A percentile compares a stretch with the other conserved stretches of the same genome.
phyloP scores from a whole-genome alignment of 1,284 basidiomycete species.

The Peniophora sp. region DNA sequence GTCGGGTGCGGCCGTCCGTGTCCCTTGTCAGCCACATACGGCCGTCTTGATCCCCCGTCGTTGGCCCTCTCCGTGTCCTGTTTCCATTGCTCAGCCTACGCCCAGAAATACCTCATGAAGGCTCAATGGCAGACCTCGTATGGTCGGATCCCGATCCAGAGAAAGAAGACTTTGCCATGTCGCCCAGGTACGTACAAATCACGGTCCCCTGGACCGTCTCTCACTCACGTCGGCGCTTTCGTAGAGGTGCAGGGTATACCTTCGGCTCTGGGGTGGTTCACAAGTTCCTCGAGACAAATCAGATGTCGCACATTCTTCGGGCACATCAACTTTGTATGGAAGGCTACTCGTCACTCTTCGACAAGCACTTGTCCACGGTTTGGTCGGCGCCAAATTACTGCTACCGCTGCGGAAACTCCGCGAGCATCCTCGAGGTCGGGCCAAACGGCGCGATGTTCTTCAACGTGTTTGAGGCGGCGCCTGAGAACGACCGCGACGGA shows the following conservation, averaged over 20 bases:
- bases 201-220: slow-evolving; percentile 11
- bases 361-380: slow-evolving; percentile 92
- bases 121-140: slow-evolving; percentile 99
- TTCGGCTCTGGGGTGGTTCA: slow-evolving; percentile 98
- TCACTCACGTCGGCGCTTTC: slow-evolving; percentile 9
- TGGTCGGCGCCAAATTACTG: slow-evolving; percentile 99
- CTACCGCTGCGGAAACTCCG: slow-evolving; percentile 96
- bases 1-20: too few relatives aligned
- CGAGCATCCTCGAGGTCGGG: slow-evolving; percentile 93
- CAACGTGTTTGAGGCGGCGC: slow-evolving; percentile 97
- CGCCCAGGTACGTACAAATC: slow-evolving; percentile 65
- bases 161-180: slow-evolving; percentile 99
- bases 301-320: slow-evolving; percentile 95
- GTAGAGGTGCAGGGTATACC: slow-evolving; percentile 95
- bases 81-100: slow-evolving; percentile 10
- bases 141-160: slow-evolving; percentile 99
- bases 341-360: slow-evolving; percentile 92
- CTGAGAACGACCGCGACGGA: slow-evolving; percentile 90
- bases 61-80: slow-evolving; percentile 8
- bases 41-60: too few relatives aligned
- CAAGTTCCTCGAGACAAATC: slow-evolving; percentile 92
- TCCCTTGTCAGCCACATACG: too few relatives aligned
- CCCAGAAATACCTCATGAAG: slow-evolving; percentile 96
- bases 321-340: slow-evolving; percentile 99
- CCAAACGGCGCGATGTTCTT: slow-evolving; percentile 89